Evolutionary conservation across 257 asterid species (phyloP).

Genomic region (Penstemon barbatus): DNA sequence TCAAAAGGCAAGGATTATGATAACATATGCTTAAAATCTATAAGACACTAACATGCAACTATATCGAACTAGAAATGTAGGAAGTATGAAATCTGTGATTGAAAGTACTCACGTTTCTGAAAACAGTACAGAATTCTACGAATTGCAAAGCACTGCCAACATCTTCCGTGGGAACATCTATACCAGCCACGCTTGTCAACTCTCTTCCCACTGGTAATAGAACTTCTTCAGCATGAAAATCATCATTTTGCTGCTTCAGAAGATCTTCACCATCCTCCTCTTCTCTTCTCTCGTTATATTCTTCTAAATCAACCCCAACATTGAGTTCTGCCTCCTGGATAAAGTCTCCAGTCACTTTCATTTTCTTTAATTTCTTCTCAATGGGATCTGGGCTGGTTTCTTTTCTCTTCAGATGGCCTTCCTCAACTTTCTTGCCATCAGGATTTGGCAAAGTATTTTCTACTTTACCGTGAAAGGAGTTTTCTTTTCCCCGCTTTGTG

Average conservation of each 20-base stretch:
- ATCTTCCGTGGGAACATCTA: conserved; percentile 48
- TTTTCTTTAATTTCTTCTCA: conserved; percentile 34
- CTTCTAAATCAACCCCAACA: conserved; percentile 15
- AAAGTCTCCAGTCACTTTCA: conserved; percentile 30
- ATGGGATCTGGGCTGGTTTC: conserved; percentile 19
- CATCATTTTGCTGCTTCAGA: conserved; percentile 20
- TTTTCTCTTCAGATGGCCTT: conserved; percentile 29
- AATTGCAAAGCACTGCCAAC: conserved; percentile 81
- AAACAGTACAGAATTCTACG: conserved; percentile 74
- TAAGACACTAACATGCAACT: no score
- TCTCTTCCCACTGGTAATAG: conserved; percentile 62
- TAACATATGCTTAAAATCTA: neutral
- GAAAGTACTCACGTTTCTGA: conserved; percentile 62
- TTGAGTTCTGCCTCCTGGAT: neutral
- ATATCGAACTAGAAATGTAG: neutral
- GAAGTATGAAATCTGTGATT: neutral
- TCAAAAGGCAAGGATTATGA: conserved; percentile 3
- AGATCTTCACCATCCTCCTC: conserved; percentile 21
- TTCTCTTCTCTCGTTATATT: conserved; percentile 31
- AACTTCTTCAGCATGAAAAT: conserved; percentile 17
- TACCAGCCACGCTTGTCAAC: conserved; percentile 49
- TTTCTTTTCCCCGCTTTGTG: conserved; percentile 60
- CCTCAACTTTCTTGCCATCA: conserved; percentile 36
- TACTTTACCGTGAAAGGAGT: conserved; percentile 42
- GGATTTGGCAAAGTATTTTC: conserved; percentile 36